Evolutionary conservation across 306 rosid genomes (phyloP), one percentile per base, ranked within the genome.

Genomic region (Lithocarpus polystachyus): DNA sequence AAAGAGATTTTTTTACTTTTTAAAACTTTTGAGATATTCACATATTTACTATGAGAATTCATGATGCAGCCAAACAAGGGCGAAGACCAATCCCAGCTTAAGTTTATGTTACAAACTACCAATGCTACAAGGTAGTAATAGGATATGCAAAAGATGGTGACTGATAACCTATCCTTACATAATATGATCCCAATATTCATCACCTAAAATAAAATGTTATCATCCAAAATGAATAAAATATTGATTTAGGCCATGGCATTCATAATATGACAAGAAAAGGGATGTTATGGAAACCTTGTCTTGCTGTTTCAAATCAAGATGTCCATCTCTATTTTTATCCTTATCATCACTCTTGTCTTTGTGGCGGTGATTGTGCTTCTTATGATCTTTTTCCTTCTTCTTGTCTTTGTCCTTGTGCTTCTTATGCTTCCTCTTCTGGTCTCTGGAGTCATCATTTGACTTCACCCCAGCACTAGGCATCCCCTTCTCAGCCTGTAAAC

Each of bases 401-500:
- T 69, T 60, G 19, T 77, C 81, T 54, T 15, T 74, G 71, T 75
- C 56, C 31, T 59, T 56, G 18, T 45, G 68, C 71, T 35, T 85
- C 45, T 72, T 82, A 59, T 19, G 77, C 70, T 72, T 82, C 82
- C 43, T 72, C 73, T 48, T 82, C 61, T 67, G 72, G 64, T 68
- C 80, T 31, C 72, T 56, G 4, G 62, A 79, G 45, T 79, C 74
- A 23, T 57, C 19, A 71, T 81, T 81, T 14, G 55, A 56, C 79
- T 75, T 85, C 29, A 2, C 62, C 18, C 18, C 67, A 10, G 72
- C 26, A 59, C 81, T 81, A 6, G 54, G 40, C 9, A 55, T 78
- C 72, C 86, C 86, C 75, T 59, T 82, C 75, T 85, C 88, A 3
- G 74, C 83, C 88, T 79, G 71, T 75, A 7, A 51, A 68, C 31